Evolutionary conservation across 768 basidiomycete genomes (phyloP).

Genomic region (Leccinum subtestaceum): DNA sequence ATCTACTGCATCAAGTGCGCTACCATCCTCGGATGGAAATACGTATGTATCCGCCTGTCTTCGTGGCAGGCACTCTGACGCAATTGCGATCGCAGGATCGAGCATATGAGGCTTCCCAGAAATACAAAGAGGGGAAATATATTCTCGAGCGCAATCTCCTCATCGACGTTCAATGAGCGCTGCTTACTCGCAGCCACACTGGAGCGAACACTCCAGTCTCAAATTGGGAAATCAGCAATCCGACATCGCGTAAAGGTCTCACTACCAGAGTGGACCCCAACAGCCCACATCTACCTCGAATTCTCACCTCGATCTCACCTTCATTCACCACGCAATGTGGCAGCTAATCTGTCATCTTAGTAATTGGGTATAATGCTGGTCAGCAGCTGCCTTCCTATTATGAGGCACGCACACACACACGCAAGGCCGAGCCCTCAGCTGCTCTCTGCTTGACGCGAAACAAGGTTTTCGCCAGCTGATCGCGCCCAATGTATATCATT

Average conservation of each 20-base stretch:
- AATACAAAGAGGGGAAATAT: constrained; percentile 98
- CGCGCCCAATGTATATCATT: constrained; percentile 21
- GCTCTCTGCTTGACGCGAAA: constrained; percentile 6
- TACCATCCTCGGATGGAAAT: constrained; percentile 94
- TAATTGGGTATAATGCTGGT: constrained; percentile 22
- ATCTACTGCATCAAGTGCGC: constrained; percentile 92
- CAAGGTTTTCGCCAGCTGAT: constrained; percentile 11
- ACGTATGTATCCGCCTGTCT: constrained; percentile 46
- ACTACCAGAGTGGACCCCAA: constrained; percentile 18
- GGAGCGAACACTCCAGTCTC: constrained; percentile 1
- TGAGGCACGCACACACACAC: constrained; percentile 4
- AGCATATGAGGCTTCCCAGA: constrained; percentile 86
- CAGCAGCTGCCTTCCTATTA: constrained; percentile 6
- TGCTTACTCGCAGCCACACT: constrained; percentile 8
- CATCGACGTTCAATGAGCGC: constrained; percentile 72
- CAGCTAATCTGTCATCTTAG: constrained; percentile 22
- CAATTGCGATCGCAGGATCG: constrained; percentile 60
- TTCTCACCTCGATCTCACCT: constrained; percentile 16
- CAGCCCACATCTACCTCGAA: constrained; percentile 11
- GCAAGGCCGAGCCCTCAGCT: neutral
- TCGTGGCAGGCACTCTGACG: neutral
- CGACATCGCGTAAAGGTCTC: constrained; percentile 12
- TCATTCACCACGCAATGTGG: constrained; percentile 17
- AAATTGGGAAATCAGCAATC: constrained; percentile 9
- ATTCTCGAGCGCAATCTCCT: constrained; percentile 94